Conservation (phyloP, 352 stramenopile species). For the Phytophthora tubulina region DNA sequence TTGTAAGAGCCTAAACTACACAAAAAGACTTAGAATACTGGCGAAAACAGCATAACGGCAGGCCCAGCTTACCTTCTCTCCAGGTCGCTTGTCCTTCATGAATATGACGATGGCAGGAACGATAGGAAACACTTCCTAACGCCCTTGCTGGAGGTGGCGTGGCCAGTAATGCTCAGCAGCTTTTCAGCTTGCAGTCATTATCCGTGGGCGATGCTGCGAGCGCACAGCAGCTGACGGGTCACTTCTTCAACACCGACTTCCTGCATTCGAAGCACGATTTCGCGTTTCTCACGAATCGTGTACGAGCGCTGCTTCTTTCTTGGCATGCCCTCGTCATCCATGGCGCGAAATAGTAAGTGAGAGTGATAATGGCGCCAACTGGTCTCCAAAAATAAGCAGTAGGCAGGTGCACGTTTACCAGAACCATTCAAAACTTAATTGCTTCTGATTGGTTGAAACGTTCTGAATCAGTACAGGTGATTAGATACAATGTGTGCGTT, state of each 20-base stretch:
- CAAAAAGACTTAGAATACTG: constrained; percentile 1
- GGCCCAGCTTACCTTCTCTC: neutral
- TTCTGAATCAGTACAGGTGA: neutral
- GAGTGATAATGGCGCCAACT: too few relatives aligned
- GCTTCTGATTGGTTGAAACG: neutral
- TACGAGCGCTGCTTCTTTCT: neutral
- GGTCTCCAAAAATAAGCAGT: neutral
- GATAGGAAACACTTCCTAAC: neutral
- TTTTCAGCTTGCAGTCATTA: neutral
- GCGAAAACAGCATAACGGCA: neutral
- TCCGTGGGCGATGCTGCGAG: neutral
- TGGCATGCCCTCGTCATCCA: too few relatives aligned
- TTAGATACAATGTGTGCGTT: too few relatives aligned
- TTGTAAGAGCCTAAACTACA: neutral
- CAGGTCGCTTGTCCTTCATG: constrained; percentile 3
- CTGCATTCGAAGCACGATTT: neutral
- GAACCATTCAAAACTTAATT: neutral
- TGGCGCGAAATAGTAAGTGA: too few relatives aligned
- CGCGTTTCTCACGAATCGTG: constrained; percentile 1
- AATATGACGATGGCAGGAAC: neutral
- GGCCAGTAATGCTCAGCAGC: neutral
- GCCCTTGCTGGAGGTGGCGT: constrained; percentile 2
- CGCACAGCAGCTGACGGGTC: neutral
- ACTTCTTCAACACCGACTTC: neutral
- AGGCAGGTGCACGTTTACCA: neutral